Evolutionary conservation across 2,329 filamentous ascomycete genomes (phyloP).

Genomic region (Apiospora koreana): DNA sequence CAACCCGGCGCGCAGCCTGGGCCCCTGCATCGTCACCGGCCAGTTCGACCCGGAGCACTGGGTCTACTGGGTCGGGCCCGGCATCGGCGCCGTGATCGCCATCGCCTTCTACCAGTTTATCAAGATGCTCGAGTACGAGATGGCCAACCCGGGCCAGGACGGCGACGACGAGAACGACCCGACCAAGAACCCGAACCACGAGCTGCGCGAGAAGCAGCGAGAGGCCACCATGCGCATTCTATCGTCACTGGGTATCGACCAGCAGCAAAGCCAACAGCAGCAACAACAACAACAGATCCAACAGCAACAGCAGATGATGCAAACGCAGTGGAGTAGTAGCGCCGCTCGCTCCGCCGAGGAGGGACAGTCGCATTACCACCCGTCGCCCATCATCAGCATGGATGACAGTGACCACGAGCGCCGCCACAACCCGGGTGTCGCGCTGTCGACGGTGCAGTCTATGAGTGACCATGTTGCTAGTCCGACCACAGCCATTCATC

Average conservation of each 20-base stretch:
- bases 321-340: neutral
- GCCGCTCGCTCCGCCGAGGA: conserved; percentile 15
- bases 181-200: conserved; percentile 22
- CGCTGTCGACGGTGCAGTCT: conserved; percentile 19
- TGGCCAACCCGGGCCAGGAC: conserved; percentile 38
- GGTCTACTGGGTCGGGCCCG: conserved; percentile 46
- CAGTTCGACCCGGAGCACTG: conserved; percentile 39
- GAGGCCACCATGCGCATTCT: conserved; percentile 19
- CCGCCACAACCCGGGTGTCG: conserved; percentile 3
- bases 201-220: conserved; percentile 21
- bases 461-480: conserved; percentile 16
- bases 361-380: conserved; percentile 13
- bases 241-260: conserved; percentile 15
- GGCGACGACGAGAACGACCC: conserved; percentile 20
- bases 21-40: conserved; percentile 36
- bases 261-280: neutral
- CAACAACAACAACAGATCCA: neutral
- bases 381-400: conserved; percentile 12
- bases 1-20: conserved; percentile 42
- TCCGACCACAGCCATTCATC: neutral
- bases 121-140: conserved; percentile 43
- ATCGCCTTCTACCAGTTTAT: conserved; percentile 40
- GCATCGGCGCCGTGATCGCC: conserved; percentile 35
- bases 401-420: conserved; percentile 10
- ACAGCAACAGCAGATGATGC: neutral